Base-by-base conservation (phyloP, 83 land plant species). In the Isoetes engelmannii region DNA sequence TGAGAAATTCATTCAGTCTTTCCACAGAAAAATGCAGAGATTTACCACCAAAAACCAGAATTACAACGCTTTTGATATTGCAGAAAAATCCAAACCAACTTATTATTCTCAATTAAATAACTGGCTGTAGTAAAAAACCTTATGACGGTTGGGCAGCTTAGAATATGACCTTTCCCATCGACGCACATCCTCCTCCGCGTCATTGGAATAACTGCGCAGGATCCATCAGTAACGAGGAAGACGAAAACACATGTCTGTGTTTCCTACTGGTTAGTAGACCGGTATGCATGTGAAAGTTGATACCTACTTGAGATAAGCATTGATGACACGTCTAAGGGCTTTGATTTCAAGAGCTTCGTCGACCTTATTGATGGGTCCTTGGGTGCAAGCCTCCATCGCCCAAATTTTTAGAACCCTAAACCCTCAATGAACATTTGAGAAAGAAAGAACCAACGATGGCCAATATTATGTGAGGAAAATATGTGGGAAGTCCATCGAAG, bases 311-410 rank as follows among this genome's bases (percentile, higher is more conserved):
- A 84, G 86, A 51, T 88, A 90, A 51, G 96, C 89, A 57, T 86
- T 82, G 68, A 90, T 81, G 76, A 90, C 90, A 44, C 92, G 84
- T 48, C 96, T 70, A 49, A 90, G 85, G 47, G 96, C 84, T 69
- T 88, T 73, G 73, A 88, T 75, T 72, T 90, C 96, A 53, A 88
- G 79, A 21, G 71, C 92, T 72, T 87, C 89, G 50, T 90, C 96
- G 0, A 71, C 63, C 74, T 83, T 87, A 74, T 79, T 83, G 75
- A 71, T 74, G 65, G 37, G 37, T 28, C 37, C 37, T 2, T 28
- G 37, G 37, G 37, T 28, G 37, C 37, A 28, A 28, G 37, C 37
- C 37, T 28, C 37, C 37, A 28, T 28, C 37, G 37, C 37, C 37
- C 37, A 28, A 28, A 28, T 28, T 2, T 28, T 28, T 28, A 28